Evolutionary conservation across 805 yeast genomes (phyloP).

Genomic region (Yarrowia divulgata): DNA sequence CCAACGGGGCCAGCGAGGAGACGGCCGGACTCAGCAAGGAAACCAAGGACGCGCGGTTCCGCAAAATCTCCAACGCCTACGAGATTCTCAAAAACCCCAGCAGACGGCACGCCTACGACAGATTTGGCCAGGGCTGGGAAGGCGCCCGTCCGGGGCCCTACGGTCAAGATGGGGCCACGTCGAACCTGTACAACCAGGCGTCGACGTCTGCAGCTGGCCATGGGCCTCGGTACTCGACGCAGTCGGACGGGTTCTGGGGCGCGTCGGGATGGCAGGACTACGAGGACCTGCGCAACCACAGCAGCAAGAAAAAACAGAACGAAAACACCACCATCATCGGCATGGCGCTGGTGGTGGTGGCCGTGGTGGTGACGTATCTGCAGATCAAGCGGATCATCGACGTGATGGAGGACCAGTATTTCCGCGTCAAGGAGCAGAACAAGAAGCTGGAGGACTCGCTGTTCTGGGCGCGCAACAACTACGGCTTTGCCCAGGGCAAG

Average conservation of each 20-base stretch:
- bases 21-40: slow-evolving; percentile 11
- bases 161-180: slow-evolving; percentile 8
- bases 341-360: slow-evolving; percentile 12
- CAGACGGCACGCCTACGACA: slow-evolving; percentile 32
- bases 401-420: slow-evolving; percentile 36
- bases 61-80: slow-evolving; percentile 28
- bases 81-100: slow-evolving; percentile 37
- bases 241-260: slow-evolving; percentile 31
- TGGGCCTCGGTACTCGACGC: slow-evolving; percentile 20
- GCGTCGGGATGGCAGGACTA: slow-evolving; percentile 39
- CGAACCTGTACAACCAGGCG: slow-evolving; percentile 14
- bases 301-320: slow-evolving; percentile 2
- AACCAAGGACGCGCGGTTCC: slow-evolving; percentile 17
- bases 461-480: slow-evolving; percentile 25
- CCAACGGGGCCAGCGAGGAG: slow-evolving; percentile 21
- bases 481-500: slow-evolving; percentile 25
- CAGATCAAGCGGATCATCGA: slow-evolving; percentile 31
- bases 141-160: slow-evolving; percentile 30
- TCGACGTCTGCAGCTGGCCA: neutral
- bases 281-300: slow-evolving; percentile 24
- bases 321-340: slow-evolving; percentile 31
- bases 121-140: slow-evolving; percentile 39
- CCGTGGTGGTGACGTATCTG: slow-evolving; percentile 20
- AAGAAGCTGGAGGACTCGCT: slow-evolving; percentile 23
- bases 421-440: slow-evolving; percentile 33